Percentiles rank a stretch among this genome's conserved stretches.
phyloP scores from a whole-genome alignment of 1,284 basidiomycete genomes.

The Spongispora temasekensis region DNA sequence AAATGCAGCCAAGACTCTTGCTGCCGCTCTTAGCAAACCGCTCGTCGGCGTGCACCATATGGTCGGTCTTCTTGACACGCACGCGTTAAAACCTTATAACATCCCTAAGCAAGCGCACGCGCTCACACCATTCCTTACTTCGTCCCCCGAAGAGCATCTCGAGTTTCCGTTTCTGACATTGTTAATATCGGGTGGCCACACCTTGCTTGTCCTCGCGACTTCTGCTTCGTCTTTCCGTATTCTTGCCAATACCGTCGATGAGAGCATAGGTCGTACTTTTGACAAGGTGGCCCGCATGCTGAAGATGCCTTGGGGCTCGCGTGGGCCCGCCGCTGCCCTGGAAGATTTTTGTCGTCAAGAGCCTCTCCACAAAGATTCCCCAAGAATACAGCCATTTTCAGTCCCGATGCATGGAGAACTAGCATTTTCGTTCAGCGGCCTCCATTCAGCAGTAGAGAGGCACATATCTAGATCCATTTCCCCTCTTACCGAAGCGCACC shows the following conservation, averaged over 20 bases:
- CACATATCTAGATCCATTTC: slow-evolving; percentile 37
- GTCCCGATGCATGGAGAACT: slow-evolving; percentile 57
- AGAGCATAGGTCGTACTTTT: slow-evolving; percentile 75
- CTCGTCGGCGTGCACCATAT: slow-evolving; percentile 93
- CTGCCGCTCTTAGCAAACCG: slow-evolving; percentile 75
- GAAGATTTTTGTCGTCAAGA: slow-evolving; percentile 61
- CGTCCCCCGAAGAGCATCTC: slow-evolving; percentile 47
- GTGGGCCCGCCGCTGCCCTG: slow-evolving; percentile 75
- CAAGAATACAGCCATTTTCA: slow-evolving; percentile 45
- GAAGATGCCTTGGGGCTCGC: slow-evolving; percentile 58
- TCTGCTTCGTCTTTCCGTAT: slow-evolving; percentile 63
- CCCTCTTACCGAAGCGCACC: slow-evolving; percentile 39
- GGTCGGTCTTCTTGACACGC: slow-evolving; percentile 51
- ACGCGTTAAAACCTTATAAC: neutral
- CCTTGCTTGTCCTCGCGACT: slow-evolving; percentile 77
- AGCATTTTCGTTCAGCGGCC: slow-evolving; percentile 76
- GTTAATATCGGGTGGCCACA: slow-evolving; percentile 90
- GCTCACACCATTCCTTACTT: slow-evolving; percentile 79
- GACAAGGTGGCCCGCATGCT: slow-evolving; percentile 81
- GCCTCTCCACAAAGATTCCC: slow-evolving; percentile 28
- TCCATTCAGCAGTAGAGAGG: slow-evolving; percentile 66
- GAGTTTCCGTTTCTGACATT: slow-evolving; percentile 86
- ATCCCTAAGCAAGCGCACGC: slow-evolving; percentile 86
- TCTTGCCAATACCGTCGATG: slow-evolving; percentile 76
- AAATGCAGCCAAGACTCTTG: slow-evolving; percentile 80